These are phyloP conservation scores for Brachypodium distachyon DNA, from an alignment of 202 grass and related monocot species.

Conservation along the genomic window DNA sequence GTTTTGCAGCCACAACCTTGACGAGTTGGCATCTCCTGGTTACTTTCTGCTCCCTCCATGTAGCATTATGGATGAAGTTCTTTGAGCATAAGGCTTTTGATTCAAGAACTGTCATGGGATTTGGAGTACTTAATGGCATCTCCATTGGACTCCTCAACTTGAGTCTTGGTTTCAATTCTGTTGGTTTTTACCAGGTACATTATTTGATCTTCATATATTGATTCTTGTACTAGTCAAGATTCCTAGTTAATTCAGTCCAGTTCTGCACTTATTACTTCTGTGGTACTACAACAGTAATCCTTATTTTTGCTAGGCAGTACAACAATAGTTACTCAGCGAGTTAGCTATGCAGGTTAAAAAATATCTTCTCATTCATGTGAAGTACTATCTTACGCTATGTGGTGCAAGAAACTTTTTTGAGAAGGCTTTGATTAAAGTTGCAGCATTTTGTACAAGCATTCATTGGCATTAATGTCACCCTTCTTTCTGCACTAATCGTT, in stretches of 20 bases:
- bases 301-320: background rate
- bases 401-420: background rate
- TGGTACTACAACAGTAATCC: conserved; percentile 15
- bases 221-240: conserved; percentile 6
- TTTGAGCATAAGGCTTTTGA: conserved; percentile 98
- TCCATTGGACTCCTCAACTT: conserved; percentile 98
- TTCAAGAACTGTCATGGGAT: conserved; percentile 94
- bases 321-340: background rate
- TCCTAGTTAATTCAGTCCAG: conserved; percentile 12
- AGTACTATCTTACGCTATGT: conserved; percentile 14
- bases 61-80: conserved; percentile 84
- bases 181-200: conserved; percentile 98
- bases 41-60: conserved; percentile 96
- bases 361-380: background rate
- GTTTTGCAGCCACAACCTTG: conserved; percentile 89
- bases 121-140: conserved; percentile 97
- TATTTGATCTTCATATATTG: background rate
- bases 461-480: conserved; percentile 13
- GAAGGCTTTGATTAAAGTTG: background rate
- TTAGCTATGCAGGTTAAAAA: background rate
- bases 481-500: conserved; percentile 39
- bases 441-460: conserved; percentile 22
- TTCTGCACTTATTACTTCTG: background rate
- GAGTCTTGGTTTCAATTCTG: conserved; percentile 98
- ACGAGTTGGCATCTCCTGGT: conserved; percentile 99